Conservation (phyloP, 805 yeast genomes). For the Pichia pseudocactophila region DNA sequence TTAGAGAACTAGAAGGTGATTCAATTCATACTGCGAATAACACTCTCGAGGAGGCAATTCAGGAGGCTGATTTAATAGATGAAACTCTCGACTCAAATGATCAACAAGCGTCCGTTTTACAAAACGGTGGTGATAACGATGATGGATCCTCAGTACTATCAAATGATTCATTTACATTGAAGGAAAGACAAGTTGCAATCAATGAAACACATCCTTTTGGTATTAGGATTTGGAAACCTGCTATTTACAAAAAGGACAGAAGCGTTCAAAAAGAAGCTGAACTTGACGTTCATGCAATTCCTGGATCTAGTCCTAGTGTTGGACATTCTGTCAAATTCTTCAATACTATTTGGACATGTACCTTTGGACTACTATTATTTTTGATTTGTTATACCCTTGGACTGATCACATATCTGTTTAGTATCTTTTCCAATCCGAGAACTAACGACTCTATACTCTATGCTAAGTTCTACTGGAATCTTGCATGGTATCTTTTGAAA, state of each 20-base stretch:
- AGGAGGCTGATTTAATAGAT: neutral
- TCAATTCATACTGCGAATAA: constrained; percentile 12
- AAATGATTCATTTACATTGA: constrained; percentile 73
- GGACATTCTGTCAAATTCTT: constrained; percentile 55
- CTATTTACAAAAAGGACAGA: constrained; percentile 83
- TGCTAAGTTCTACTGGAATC: constrained; percentile 45
- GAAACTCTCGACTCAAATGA: neutral
- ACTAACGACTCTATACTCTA: constrained; percentile 48
- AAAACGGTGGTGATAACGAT: constrained; percentile 29
- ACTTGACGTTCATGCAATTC: constrained; percentile 80
- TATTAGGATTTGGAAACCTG: constrained; percentile 97
- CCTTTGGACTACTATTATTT: constrained; percentile 61
- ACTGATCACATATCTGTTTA: constrained; percentile 34
- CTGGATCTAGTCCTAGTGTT: constrained; percentile 37
- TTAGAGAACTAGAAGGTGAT: constrained; percentile 26
- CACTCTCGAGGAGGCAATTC: neutral
- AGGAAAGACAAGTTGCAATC: constrained; percentile 93
- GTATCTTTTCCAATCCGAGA: constrained; percentile 37
- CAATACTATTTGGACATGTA: constrained; percentile 63
- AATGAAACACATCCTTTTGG: constrained; percentile 97
- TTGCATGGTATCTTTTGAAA: constrained; percentile 63
- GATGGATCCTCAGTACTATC: constrained; percentile 34
- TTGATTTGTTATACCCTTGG: constrained; percentile 44
- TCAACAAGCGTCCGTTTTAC: neutral
- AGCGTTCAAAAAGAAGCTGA: constrained; percentile 89